A percentile compares a stretch with the other conserved stretches of the same genome.
Conservation (phyloP, 1,139 yeast species). For the Pichia sp. region DNA sequence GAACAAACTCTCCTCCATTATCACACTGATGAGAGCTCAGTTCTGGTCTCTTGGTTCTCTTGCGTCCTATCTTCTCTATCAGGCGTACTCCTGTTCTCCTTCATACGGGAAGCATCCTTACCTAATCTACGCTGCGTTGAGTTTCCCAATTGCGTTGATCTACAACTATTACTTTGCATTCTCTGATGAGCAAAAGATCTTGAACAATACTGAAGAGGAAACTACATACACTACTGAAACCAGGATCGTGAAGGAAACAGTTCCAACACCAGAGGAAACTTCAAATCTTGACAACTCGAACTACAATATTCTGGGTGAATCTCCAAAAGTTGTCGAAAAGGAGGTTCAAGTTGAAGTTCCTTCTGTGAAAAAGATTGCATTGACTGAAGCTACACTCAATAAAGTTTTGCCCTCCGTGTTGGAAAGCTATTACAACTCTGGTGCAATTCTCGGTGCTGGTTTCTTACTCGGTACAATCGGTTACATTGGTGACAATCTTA, state of each 20-base stretch:
- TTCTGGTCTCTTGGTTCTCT: slow-evolving; percentile 33
- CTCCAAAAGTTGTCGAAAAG: slow-evolving; percentile 22
- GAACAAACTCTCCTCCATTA: slow-evolving; percentile 21
- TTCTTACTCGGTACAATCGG: slow-evolving; percentile 42
- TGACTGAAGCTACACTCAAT: slow-evolving; percentile 24
- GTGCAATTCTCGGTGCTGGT: slow-evolving; percentile 37
- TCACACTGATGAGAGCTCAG: slow-evolving; percentile 29
- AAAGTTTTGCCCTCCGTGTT: slow-evolving; percentile 31
- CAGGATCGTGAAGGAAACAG: slow-evolving; percentile 15
- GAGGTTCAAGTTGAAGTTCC: slow-evolving; percentile 32
- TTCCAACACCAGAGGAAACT: slow-evolving; percentile 25
- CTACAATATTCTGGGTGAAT: slow-evolving; percentile 37
- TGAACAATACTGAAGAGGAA: slow-evolving; percentile 17
- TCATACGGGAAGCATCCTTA: slow-evolving; percentile 47
- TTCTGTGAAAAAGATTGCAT: slow-evolving; percentile 22
- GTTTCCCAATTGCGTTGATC: slow-evolving; percentile 35
- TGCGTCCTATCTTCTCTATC: slow-evolving; percentile 34
- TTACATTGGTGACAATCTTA: slow-evolving; percentile 39
- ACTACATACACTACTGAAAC: slow-evolving; percentile 20
- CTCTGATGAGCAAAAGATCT: slow-evolving; percentile 20
- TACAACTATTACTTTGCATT: slow-evolving; percentile 26
- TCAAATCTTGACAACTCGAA: slow-evolving; percentile 45
- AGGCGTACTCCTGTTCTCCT: slow-evolving; percentile 39
- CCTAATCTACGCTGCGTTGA: slow-evolving; percentile 47
- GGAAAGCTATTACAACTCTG: slow-evolving; percentile 32